Base-by-base conservation (phyloP, 148 eudicot species). In the Rhododendron kiyosumense region DNA sequence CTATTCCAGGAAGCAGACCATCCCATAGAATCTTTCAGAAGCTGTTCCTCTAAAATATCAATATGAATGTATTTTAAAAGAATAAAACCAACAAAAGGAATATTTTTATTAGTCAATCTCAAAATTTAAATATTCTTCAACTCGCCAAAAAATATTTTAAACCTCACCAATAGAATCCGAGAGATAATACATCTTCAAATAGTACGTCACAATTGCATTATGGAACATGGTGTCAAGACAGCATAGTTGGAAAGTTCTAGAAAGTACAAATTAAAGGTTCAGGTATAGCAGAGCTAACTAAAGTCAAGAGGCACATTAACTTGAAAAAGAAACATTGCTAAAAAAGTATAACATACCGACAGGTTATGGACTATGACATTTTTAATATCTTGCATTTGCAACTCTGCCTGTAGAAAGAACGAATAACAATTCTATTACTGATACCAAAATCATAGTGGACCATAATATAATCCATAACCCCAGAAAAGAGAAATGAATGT, bases 361-460 rank as follows among this genome's bases (percentile, higher is more conserved):
- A 96, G 87, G 88, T 95, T 96, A 86, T 96, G 99, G 83, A 96
- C 95, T 20, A 96, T 83, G 49, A 96, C 99, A 89, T 95, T 92
- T 83, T 93, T 93, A 81, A 91, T 94, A 86, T 95, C 98, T 90
- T 96, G 97, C 98, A 96, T 96, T 87, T 80, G 94, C 87, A 96
- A 84, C 84, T 96, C 99, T 77, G 99, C 98, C 98, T 96, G 93
- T 73, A 85, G 65, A 88, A 87, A 78, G 59, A 59, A 24, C 28
- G 18, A 34, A 67, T 5, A 34, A 86, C 63, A 81, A 20, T 51
- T 14, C 49, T 32, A 38, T 49, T 49, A 77, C 74, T 82, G 41
- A 65, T 8, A 46, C 45, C 7, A 8, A 79, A 65, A n/a, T 51
- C 30, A 38, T 54, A 46, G 28, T 57, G 59, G 46, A 36, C 43